Evolutionary conservation across 768 basidiomycete species (phyloP), one percentile per base, ranked within the genome.

Genomic region (Termitomyces sp.): DNA sequence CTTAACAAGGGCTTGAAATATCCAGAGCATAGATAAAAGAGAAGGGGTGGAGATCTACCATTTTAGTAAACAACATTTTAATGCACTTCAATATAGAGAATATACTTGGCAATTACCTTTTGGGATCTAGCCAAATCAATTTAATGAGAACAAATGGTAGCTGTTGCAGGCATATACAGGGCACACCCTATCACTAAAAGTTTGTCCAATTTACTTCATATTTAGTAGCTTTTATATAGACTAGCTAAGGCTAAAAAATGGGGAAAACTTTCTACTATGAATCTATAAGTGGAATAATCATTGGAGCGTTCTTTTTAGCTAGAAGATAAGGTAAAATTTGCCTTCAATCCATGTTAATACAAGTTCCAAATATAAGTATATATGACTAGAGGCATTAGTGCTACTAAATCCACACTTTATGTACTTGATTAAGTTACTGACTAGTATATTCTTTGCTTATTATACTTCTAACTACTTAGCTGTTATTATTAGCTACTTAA

Each of bases 401-500:
- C 70, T 0, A 73, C 67, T 2, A 76, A 77, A 59, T 76, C 75
- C 58, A 75, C 76, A 12, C 45, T 78, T 10, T 65, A 73, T n/a
- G 77, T 71, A 12, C 62, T 75, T 38, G 74, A 76, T 12, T 61
- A 63, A 47, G 49, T 46, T 10, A 55, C 59, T 23, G 66, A 55
- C 59, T 19, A 64, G 68, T 68, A 40, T 3, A 60, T 47, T 8
- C 7, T 26, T 1, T 28, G 14, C 8, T 12, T 11, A 26, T 45
- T 28, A 12, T 19, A 50, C 10, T 21, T 50, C 33, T 3, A 5
- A 15, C 3, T 14, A 15, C 3, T 10, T 5, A 14, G 19, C 17
- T 11, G 9, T 42, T 7, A 49, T 26, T 1, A 33, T 5, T 2
- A 33, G 67, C 68, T 1, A 50, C 41, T 17, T 68, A 69, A 52